phyloP scores from a whole-genome alignment of 306 rosid genomes.

The Calophaca sinica region DNA sequence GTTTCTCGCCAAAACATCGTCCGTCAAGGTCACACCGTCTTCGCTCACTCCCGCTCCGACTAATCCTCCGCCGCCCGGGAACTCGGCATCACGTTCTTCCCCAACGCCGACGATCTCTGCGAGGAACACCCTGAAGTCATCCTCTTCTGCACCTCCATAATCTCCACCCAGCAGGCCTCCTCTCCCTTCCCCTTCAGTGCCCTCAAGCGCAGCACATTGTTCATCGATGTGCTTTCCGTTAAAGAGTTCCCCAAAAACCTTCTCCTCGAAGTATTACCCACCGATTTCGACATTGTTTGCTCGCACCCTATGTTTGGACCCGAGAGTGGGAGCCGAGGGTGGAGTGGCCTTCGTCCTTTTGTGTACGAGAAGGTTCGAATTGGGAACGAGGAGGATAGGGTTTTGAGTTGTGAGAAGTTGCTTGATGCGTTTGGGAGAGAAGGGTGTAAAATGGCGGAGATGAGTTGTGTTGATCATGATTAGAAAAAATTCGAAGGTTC shows the following conservation, averaged over 20 bases:
- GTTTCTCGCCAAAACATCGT: slow-evolving; percentile 69
- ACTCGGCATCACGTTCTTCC: slow-evolving; percentile 65
- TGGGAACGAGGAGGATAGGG: slow-evolving; percentile 56
- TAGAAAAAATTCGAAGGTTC: no score
- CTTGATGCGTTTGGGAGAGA: slow-evolving; percentile 64
- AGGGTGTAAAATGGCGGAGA: slow-evolving; percentile 86
- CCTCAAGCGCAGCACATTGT: slow-evolving; percentile 71
- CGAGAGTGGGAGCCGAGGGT: slow-evolving; percentile 58
- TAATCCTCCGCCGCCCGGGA: slow-evolving; percentile 51
- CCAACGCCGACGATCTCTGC: slow-evolving; percentile 71
- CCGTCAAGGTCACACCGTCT: slow-evolving; percentile 76
- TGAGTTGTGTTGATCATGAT: slow-evolving; percentile 78
- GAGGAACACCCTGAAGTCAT: slow-evolving; percentile 86
- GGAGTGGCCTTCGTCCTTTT: slow-evolving; percentile 65
- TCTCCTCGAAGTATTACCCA: slow-evolving; percentile 56
- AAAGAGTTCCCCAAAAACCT: slow-evolving; percentile 75
- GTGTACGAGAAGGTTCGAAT: slow-evolving; percentile 76
- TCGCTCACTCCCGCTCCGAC: slow-evolving; percentile 78
- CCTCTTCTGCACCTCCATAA: slow-evolving; percentile 72
- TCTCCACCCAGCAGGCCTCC: slow-evolving; percentile 63
- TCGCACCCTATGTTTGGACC: slow-evolving; percentile 95
- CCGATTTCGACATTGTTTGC: slow-evolving; percentile 69
- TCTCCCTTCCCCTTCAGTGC: slow-evolving; percentile 71
- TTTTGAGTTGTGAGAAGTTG: slow-evolving; percentile 59
- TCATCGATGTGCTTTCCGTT: slow-evolving; percentile 83